Evolutionary conservation across 495 filamentous ascomycete species (phyloP), one percentile per base, ranked within the genome.

Genomic region (Pyrenula massariospora): DNA sequence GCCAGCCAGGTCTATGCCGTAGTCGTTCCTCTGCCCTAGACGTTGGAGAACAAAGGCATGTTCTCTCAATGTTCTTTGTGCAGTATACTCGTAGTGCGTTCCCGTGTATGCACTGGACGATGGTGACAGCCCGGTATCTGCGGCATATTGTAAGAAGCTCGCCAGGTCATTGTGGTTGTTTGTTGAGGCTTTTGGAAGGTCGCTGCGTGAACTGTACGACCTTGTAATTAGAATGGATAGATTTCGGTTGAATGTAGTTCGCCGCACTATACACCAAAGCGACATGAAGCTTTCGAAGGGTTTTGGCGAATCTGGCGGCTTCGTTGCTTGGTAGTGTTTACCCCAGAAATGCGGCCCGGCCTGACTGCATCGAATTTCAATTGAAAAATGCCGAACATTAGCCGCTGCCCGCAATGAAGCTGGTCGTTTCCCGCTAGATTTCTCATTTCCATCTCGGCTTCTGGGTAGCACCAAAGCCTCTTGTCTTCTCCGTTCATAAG

Each of bases 1-100:
- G 22, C 91, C 91, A 1, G 89, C 70, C 0, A 96, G 78, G 66
- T 97, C 92, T 64, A 95, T 87, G 25, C 92, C 92, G 53, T 70
- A 73, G 69, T 97, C 91, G 15, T 79, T 80, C 24, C 72, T 73
- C 42, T 87, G 86, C 60, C 93, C 93, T 15, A 85, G 79, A 50
- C 89, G 85, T 50, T 75, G 72, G 2, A 96, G 78, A 24, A 65
- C 62, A 71, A 97, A 87, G 47, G 78, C 81, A 48, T 84, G 77
- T 5, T 65, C 68, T 10, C 75, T 65, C 0, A 96, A 82, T 15
- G 81, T 72, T n/a, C 65, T 57, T 47, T 80, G 78, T 10, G 86
- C 83, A 5, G 81, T 87, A 71, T 96, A 96, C 71, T 88, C 86
- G 73, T 80, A 86, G 64, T 76, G 65, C 2, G 73, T 80, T 58